Base-by-base conservation (phyloP, 2,329 filamentous ascomycete species). In the Lizonia empirigonia region DNA sequence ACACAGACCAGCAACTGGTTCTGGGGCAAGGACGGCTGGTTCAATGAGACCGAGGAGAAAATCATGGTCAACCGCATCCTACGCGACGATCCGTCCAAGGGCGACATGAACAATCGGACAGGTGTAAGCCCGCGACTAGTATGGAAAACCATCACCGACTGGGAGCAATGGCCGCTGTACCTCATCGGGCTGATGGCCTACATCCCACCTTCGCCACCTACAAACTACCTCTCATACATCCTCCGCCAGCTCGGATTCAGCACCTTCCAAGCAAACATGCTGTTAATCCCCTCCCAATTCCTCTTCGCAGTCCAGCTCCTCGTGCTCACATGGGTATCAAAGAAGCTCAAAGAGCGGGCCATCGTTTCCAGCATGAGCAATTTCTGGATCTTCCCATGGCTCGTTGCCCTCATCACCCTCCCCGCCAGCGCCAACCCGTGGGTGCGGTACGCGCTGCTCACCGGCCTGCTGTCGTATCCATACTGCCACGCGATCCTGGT, bases 41-140 rank as follows among this genome's bases (percentile, higher is more conserved):
- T 87, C 66, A 80, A 63, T 2, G 81, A 85, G 35, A 78, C 77
- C 2, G 85, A 78, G 2, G 84, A 87, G 60, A 75, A 76, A 42
- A 87, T 87, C 58, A 79, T 86, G 53, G 82, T 87, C 20, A 87
- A 86, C 58, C 75, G 84, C 1, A 74, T 83, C 8, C 73, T 85
- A 1, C 80, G 85, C 1, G 85, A 87, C 35, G 85, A 67, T 35
- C 79, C 79, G 0, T 77, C 75, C 38, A 84, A 84, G 56, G 80
- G 80, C 16, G 76, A 76, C 55, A 83, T 84, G 81, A 80, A 71
- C 55, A 71, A 71, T 50, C 58, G 66, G 9, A 55, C 68, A 38
- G 63, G 63, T 18, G 61, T 71, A 6, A 58, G 55, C 5, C 54
- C 53, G 1, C 40, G 34, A 0, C 53, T 51, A 0, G 52, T 71